These are phyloP conservation scores for Lichtheimia ornata DNA, from an alignment of 371 early-diverging fungal species.

Conservation along the genomic window DNA sequence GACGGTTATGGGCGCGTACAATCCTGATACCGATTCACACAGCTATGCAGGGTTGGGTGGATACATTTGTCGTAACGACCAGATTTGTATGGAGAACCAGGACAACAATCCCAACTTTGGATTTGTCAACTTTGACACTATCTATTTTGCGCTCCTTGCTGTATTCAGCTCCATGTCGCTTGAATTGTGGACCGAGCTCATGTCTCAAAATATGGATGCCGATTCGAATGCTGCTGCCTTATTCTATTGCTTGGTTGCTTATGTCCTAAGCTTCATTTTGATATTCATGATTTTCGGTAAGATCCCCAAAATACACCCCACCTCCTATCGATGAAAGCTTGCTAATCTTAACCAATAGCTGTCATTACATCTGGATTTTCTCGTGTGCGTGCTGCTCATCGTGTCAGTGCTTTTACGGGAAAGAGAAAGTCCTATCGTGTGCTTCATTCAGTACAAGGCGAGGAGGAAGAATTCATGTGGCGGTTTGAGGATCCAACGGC, in stretches of 20 bases:
- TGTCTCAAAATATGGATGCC: conserved; percentile 58
- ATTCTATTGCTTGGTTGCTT: conserved; percentile 56
- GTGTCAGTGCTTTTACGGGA: conserved; percentile 56
- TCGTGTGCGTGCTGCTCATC: conserved; percentile 52
- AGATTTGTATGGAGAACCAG: conserved; percentile 50
- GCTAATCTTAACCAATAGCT: conserved; percentile 28
- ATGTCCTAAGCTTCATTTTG: conserved; percentile 55
- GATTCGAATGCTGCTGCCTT: conserved; percentile 50
- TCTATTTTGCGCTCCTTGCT: conserved; percentile 51
- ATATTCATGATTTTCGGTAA: conserved; percentile 59
- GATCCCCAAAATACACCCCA: neutral
- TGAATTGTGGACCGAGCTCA: conserved; percentile 61
- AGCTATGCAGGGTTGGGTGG: conserved; percentile 38
- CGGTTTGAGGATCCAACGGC: conserved; percentile 46
- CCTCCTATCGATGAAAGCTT: neutral
- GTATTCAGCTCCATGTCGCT: conserved; percentile 56
- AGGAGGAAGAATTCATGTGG: conserved; percentile 38
- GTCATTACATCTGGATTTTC: conserved; percentile 66
- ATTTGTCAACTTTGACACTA: conserved; percentile 54
- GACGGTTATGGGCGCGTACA: conserved; percentile 39
- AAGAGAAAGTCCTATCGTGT: conserved; percentile 36
- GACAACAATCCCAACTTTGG: conserved; percentile 47
- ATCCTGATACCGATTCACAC: conserved; percentile 31
- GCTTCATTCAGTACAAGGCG: conserved; percentile 25
- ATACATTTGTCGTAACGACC: conserved; percentile 41